These are phyloP conservation scores for Agroathelia rolfsii DNA, from an alignment of 1,284 basidiomycete species.

Conservation along the genomic window DNA sequence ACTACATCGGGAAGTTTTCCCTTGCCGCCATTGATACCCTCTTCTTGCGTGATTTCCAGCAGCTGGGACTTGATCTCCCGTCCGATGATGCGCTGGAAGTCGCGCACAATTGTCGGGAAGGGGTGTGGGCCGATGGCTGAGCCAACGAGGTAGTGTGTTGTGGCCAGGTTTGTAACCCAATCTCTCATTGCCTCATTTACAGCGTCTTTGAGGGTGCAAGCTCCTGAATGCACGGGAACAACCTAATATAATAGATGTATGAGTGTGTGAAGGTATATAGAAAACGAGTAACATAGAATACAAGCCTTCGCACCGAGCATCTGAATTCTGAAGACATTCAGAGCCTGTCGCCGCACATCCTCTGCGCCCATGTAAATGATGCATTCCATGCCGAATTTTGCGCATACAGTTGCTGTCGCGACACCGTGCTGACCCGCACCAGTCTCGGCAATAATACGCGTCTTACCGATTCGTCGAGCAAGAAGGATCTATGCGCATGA, in stretches of 20 bases:
- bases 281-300: slow-evolving; percentile 6
- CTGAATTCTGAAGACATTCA: slow-evolving; percentile 97
- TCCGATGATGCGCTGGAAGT: slow-evolving; percentile 95
- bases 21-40: too few species aligned
- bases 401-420: slow-evolving; percentile 96
- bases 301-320: slow-evolving; percentile 89
- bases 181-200: slow-evolving; percentile 96
- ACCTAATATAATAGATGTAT: slow-evolving; percentile 39
- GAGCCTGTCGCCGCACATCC: slow-evolving; percentile 88
- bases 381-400: slow-evolving; percentile 93
- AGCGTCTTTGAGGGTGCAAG: slow-evolving; percentile 94
- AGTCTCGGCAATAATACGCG: slow-evolving; percentile 95
- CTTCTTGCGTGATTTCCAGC: too few species aligned
- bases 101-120: slow-evolving; percentile 97
- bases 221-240: slow-evolving; percentile 89
- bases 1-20: slow-evolving; percentile 91
- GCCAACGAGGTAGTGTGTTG: slow-evolving; percentile 94
- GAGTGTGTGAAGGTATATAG: background rate
- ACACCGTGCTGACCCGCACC: slow-evolving; percentile 99
- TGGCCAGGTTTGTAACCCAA: slow-evolving; percentile 94
- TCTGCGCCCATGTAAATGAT: slow-evolving; percentile 99
- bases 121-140: slow-evolving; percentile 98
- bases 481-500: slow-evolving; percentile 63
- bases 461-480: slow-evolving; percentile 89
- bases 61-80: slow-evolving; percentile 91